These are phyloP conservation scores for Diplodia scrobiculata DNA, from an alignment of 2,329 filamentous ascomycete genomes.

Conservation along the genomic window DNA sequence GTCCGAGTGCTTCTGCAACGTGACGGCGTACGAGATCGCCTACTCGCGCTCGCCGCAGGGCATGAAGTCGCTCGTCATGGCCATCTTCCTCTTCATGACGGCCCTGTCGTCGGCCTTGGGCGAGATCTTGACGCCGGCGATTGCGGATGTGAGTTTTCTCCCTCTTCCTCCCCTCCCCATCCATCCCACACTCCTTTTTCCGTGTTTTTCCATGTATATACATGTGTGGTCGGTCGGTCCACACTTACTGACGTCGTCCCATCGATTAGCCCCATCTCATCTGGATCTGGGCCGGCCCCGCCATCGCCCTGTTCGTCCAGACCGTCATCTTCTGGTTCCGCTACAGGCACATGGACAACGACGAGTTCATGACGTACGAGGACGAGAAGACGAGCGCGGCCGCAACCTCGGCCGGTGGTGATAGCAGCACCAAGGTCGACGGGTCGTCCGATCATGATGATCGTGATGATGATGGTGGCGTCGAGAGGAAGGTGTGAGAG, in stretches of 20 bases:
- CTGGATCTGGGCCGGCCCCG: constrained; percentile 51
- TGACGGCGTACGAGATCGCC: constrained; percentile 51
- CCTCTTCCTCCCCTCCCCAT: too few species aligned
- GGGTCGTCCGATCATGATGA: background rate
- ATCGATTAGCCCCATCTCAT: constrained; percentile 19
- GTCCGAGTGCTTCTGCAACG: constrained; percentile 48
- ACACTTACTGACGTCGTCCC: background rate
- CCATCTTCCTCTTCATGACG: constrained; percentile 47
- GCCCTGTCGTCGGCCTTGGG: constrained; percentile 26
- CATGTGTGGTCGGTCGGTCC: too few species aligned
- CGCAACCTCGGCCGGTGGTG: background rate
- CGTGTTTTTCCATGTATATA: background rate
- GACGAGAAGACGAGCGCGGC: background rate
- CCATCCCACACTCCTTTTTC: background rate
- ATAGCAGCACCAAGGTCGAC: background rate
- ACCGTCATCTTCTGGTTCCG: constrained; percentile 54
- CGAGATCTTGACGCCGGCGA: constrained; percentile 23
- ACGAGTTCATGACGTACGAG: constrained; percentile 47
- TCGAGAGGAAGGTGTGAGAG: background rate
- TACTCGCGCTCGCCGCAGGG: constrained; percentile 48
- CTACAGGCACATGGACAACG: constrained; percentile 53
- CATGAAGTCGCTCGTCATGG: constrained; percentile 50
- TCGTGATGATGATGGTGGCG: background rate
- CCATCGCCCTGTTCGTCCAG: constrained; percentile 53
- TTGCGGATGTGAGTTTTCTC: constrained; percentile 13